Conservation (phyloP, 176 grass and related monocot genomes). For the Paspalum notatum region DNA sequence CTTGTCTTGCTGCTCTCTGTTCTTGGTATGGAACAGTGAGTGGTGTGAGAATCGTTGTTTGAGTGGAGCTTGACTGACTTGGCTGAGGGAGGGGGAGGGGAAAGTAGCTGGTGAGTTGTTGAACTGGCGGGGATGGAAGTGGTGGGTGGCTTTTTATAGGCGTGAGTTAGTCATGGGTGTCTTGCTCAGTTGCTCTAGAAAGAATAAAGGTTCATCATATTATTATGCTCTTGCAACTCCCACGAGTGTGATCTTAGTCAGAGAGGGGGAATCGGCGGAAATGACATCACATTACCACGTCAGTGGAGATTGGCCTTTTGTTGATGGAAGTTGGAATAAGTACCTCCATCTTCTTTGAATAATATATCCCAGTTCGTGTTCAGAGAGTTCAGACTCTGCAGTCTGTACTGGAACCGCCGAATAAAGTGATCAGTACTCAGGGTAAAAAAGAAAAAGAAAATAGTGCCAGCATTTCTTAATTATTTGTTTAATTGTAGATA, state of each 20-base stretch:
- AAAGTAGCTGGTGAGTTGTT: slow-evolving; percentile 2
- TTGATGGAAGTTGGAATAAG: background rate
- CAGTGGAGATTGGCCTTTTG: background rate
- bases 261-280: background rate
- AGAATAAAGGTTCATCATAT: background rate
- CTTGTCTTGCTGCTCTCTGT: slow-evolving; percentile 8
- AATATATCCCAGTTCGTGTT: background rate
- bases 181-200: background rate
- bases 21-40: slow-evolving; percentile 6
- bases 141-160: slow-evolving; percentile 1
- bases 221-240: background rate
- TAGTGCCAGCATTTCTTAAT: background rate
- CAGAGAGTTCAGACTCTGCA: background rate
- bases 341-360: background rate
- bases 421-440: background rate
- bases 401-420: background rate
- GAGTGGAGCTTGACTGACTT: background rate
- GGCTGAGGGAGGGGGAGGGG: background rate
- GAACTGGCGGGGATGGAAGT: background rate
- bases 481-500: background rate
- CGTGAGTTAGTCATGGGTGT: background rate
- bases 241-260: background rate
- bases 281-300: background rate
- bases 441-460: background rate
- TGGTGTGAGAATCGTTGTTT: background rate